Base-by-base conservation (phyloP, 2,329 filamentous ascomycete genomes). In the Fusarium sp. region DNA sequence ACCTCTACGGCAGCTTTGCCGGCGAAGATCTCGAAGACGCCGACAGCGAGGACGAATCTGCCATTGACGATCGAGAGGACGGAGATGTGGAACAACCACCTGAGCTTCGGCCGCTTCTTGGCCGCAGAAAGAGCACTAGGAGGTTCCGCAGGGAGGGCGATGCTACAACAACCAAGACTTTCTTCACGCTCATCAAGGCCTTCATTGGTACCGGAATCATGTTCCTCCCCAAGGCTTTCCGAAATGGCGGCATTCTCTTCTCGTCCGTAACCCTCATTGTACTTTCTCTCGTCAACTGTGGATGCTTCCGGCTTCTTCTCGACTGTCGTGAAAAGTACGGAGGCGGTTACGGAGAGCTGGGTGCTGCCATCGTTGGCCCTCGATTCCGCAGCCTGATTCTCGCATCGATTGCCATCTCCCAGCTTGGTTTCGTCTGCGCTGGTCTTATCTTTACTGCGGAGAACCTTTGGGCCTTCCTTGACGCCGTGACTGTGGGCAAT, bases 151-250 rank as follows among this genome's bases (percentile, higher is more conserved):
- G 77, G 44, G 82, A 87, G 37, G 91, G 90, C 18, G 90, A 92
- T 73, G 91, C 92, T 2, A 87, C 87, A 55, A 91, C 88, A n/a
- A 81, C 87, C 40, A 92, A 93, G 81, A 91, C 92, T 0, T 94
- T 94, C 80, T 94, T 94, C 78, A 94, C 92, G 0, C 83, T 94
- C 10, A 82, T 94, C 54, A 94, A 94, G 78, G 92, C 92, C 2
- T 94, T 94, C 73, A 88, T 94, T 58, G 92, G 92, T 50, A 94
- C 92, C 1, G 92, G 92, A 65, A 94, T 94, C 78, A 93, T 94
- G 89, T 94, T 94, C 75, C 78, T 94, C 46, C 92, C 92, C 48
- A 94, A 93, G 76, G 92, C 92, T 0, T 94, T 94, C 80, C 89
- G 89, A 75, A 94, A 94, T 70, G 92, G 92, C 37, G 92, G 92